A percentile compares a stretch with the other conserved stretches of the same genome.
Evolutionary conservation across 192 early-diverging fungal genomes (phyloP).

Genomic region (Backusella morwellensis): DNA sequence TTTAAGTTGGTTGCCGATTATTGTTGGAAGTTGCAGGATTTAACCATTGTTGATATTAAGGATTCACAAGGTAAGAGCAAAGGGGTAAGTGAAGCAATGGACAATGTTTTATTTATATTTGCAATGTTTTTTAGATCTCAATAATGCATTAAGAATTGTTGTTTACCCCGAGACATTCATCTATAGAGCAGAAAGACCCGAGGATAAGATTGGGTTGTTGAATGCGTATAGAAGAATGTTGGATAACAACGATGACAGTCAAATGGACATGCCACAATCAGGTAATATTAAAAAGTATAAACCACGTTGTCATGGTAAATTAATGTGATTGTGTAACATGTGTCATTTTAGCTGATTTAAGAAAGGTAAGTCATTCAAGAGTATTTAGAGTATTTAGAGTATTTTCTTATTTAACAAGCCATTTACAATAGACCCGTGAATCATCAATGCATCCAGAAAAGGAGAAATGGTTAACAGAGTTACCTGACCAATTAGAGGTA

Average conservation of each 20-base stretch:
- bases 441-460: conserved; percentile 22
- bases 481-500: conserved; percentile 90
- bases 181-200: conserved; percentile 62
- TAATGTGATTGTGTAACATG: neutral
- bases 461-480: conserved; percentile 65
- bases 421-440: neutral
- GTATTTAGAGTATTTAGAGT: neutral
- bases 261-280: conserved; percentile 11
- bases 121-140: conserved; percentile 49
- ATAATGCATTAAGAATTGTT: conserved; percentile 81
- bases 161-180: conserved; percentile 81
- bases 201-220: conserved; percentile 69
- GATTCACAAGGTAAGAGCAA: conserved; percentile 60
- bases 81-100: neutral
- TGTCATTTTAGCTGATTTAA: neutral
- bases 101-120: neutral
- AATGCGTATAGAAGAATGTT: conserved; percentile 53
- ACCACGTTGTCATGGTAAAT: neutral
- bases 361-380: neutral
- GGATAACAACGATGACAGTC: conserved; percentile 50
- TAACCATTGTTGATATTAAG: conserved; percentile 82
- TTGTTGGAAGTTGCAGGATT: conserved; percentile 74
- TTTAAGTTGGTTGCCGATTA: conserved; percentile 77
- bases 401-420: neutral
- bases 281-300: neutral